Percentiles rank a stretch among this genome's conserved stretches.
phyloP scores from a whole-genome alignment of 1,284 basidiomycete species.

The Schizophyllum commune region DNA sequence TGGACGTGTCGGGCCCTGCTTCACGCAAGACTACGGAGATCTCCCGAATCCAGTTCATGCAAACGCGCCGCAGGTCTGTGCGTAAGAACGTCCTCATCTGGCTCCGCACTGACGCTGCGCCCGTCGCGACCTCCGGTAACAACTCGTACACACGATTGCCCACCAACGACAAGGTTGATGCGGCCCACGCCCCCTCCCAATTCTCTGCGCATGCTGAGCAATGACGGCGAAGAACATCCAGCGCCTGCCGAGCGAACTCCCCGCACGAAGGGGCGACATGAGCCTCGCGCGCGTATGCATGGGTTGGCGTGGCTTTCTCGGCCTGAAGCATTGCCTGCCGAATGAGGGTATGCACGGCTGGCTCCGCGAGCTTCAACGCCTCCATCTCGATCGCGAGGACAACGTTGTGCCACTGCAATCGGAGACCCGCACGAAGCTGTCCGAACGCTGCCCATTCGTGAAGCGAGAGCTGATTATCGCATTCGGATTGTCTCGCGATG shows the following conservation, averaged over 20 bases:
- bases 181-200: constrained; percentile 33
- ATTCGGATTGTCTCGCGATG: constrained; percentile 32
- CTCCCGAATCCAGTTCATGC: constrained; percentile 25
- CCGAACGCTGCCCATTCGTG: constrained; percentile 39
- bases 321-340: constrained; percentile 35
- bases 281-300: constrained; percentile 17
- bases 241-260: constrained; percentile 25
- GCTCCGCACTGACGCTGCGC: background rate
- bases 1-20: constrained; percentile 10
- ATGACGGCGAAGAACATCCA: constrained; percentile 25
- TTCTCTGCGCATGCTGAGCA: constrained; percentile 26
- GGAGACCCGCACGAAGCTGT: constrained; percentile 31
- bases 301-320: constrained; percentile 21
- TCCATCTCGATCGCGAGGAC: constrained; percentile 29
- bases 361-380: constrained; percentile 25
- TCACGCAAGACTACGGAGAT: constrained; percentile 16
- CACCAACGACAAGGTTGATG: constrained; percentile 21
- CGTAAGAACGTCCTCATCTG: background rate
- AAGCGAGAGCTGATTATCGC: constrained; percentile 26
- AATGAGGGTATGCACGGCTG: constrained; percentile 32
- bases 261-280: constrained; percentile 24
- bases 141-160: background rate
- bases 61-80: constrained; percentile 17
- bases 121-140: background rate
- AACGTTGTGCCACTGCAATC: constrained; percentile 44